phyloP scores from a whole-genome alignment of 2,329 filamentous ascomycete species.

The Penicillium sp. region DNA sequence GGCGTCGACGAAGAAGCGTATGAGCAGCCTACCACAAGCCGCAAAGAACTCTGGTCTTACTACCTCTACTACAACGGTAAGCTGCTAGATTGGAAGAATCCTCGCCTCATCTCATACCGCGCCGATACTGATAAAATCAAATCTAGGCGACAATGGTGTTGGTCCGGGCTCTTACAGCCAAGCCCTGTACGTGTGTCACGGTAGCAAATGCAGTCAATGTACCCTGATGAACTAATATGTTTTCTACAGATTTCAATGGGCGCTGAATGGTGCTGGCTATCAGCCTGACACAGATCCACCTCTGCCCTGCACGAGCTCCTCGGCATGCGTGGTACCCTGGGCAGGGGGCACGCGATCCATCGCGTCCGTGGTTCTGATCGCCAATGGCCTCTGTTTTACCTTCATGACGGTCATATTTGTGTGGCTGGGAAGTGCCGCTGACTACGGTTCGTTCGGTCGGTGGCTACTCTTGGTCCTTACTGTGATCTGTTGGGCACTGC shows the following conservation, averaged over 20 bases:
- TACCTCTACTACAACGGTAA: slow-evolving; percentile 53
- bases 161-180: slow-evolving; percentile 51
- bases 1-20: slow-evolving; percentile 44
- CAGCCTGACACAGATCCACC: slow-evolving; percentile 45
- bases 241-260: slow-evolving; percentile 46
- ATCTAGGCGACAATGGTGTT: slow-evolving; percentile 50
- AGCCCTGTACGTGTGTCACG: slow-evolving; percentile 38
- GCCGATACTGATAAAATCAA: not conserved
- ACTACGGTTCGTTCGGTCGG: slow-evolving; percentile 51
- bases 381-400: slow-evolving; percentile 51
- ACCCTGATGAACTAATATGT: not conserved
- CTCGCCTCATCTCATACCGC: too few relatives aligned
- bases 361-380: slow-evolving; percentile 50
- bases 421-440: slow-evolving; percentile 50
- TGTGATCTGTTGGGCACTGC: slow-evolving; percentile 49
- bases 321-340: slow-evolving; percentile 50
- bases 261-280: slow-evolving; percentile 46
- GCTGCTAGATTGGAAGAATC: not conserved
- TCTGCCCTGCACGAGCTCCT: slow-evolving; percentile 40
- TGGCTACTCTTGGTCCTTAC: slow-evolving; percentile 51
- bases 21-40: slow-evolving; percentile 49
- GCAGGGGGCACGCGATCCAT: slow-evolving; percentile 45
- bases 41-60: slow-evolving; percentile 52
- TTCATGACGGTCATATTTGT: slow-evolving; percentile 54
- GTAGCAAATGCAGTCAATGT: not conserved